These are phyloP conservation scores for Chalciporus piperatoides DNA, from an alignment of 1,284 basidiomycete species.

Conservation along the genomic window DNA sequence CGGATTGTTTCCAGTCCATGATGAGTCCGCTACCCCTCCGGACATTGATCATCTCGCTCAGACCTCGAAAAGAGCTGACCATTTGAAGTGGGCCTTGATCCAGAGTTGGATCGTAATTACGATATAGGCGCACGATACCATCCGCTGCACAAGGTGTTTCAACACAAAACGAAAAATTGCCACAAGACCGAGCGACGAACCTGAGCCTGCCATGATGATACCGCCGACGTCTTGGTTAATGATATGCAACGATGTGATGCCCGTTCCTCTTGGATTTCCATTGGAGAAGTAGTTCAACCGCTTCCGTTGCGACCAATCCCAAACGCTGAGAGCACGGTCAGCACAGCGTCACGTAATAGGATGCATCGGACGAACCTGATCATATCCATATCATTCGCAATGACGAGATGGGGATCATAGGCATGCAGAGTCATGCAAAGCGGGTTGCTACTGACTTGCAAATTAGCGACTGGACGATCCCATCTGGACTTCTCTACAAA, in stretches of 20 bases:
- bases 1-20: conserved; percentile 91
- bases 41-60: conserved; percentile 74
- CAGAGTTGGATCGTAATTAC: conserved; percentile 77
- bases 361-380: conserved; percentile 61
- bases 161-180: background rate
- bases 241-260: conserved; percentile 87
- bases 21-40: conserved; percentile 81
- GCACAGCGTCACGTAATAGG: background rate
- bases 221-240: conserved; percentile 97
- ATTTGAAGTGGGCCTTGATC: conserved; percentile 73
- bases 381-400: conserved; percentile 84
- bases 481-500: conserved; percentile 57
- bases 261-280: conserved; percentile 78
- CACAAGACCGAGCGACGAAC: conserved; percentile 42
- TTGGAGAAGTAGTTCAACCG: conserved; percentile 86
- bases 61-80: conserved; percentile 90
- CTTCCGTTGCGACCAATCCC: conserved; percentile 87
- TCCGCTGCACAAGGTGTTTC: conserved; percentile 56
- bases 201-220: conserved; percentile 84
- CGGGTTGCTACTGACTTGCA: conserved; percentile 71
- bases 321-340: conserved; percentile 57
- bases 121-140: conserved; percentile 87
- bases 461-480: conserved; percentile 76
- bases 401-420: conserved; percentile 85
- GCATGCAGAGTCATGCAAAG: conserved; percentile 86